Base-by-base conservation (phyloP, 257 asterid genomes). In the Striga asiatica region DNA sequence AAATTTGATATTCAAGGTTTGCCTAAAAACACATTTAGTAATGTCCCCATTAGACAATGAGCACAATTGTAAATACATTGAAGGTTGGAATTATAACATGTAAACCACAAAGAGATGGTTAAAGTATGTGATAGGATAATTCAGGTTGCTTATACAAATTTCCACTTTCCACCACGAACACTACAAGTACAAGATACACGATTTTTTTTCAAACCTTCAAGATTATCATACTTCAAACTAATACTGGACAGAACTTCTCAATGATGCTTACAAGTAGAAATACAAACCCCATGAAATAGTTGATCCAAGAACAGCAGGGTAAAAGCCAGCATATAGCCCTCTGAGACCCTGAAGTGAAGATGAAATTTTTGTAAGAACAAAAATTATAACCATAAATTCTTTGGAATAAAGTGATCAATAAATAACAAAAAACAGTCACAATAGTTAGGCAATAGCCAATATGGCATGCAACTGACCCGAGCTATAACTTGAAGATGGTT, bases 251-350 rank as follows among this genome's bases (percentile, higher is more conserved):
- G n/a, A n/a, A 35, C 55, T 68, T n/a, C 47, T 37, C 22, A 29
- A 5, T 38, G 58, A 37, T 48, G 74, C 93, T 80, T 79, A 92
- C 99, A 92, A 82, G 85, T 70, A 92, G 78, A 92, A 92, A 71
- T 82, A 92, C 67, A 92, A 79, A 62, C 86, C 93, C 97, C 97
- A 88, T 13, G 99, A 92, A 66, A 92, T 27, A 56, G 97, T 88
- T 32, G 99, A 92, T 65, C 99, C 99, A 64, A 92, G 93, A 79
- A 92, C 86, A 43, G 99, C 99, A 68, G 97, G 97, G 55, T 72
- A 92, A 70, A 88, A 88, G 48, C 97, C 97, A 60, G 88, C 95
- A 71, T 92, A 88, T 38, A 88, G 78, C 60, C 99, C 99, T 83
- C 83, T 72, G 34, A 88, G 39, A 61, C 95, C 97, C 98, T 92